These are phyloP conservation scores for Moesziomyces antarcticus DNA, from an alignment of 1,284 basidiomycete genomes.

Conservation along the genomic window DNA sequence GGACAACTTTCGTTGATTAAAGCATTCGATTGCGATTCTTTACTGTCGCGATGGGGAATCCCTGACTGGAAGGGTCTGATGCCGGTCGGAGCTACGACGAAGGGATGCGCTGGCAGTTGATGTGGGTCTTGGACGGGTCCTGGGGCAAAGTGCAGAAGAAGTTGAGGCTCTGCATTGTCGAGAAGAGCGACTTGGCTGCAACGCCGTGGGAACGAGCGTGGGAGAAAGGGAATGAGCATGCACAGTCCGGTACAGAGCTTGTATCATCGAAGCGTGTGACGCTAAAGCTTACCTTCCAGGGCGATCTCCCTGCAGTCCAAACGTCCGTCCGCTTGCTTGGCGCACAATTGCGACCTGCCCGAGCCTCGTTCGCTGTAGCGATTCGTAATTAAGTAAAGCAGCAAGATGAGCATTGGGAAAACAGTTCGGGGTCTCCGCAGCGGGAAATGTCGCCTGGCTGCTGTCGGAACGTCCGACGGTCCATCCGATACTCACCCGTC, in stretches of 20 bases:
- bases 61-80: not conserved
- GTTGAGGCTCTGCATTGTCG: constrained; percentile 56
- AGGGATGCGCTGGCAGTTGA: constrained; percentile 54
- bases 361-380: constrained; percentile 34
- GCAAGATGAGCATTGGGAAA: not conserved
- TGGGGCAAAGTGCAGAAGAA: constrained; percentile 55
- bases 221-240: not conserved
- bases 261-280: no score
- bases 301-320: constrained; percentile 47
- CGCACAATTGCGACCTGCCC: constrained; percentile 41
- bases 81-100: constrained; percentile 8
- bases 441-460: not conserved
- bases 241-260: no score
- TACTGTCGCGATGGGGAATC: not conserved
- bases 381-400: not conserved
- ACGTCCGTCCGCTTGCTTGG: constrained; percentile 35
- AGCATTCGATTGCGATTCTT: not conserved
- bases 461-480: constrained; percentile 1
- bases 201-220: not conserved
- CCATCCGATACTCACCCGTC: constrained; percentile 35
- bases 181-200: constrained; percentile 49
- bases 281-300: constrained; percentile 43
- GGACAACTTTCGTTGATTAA: not conserved
- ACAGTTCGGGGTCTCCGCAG: no score
- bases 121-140: constrained; percentile 51